Evolutionary conservation across 176 grass and related monocot species (phyloP), one percentile per base, ranked within the genome.

Genomic region (Thalia dealbata): DNA sequence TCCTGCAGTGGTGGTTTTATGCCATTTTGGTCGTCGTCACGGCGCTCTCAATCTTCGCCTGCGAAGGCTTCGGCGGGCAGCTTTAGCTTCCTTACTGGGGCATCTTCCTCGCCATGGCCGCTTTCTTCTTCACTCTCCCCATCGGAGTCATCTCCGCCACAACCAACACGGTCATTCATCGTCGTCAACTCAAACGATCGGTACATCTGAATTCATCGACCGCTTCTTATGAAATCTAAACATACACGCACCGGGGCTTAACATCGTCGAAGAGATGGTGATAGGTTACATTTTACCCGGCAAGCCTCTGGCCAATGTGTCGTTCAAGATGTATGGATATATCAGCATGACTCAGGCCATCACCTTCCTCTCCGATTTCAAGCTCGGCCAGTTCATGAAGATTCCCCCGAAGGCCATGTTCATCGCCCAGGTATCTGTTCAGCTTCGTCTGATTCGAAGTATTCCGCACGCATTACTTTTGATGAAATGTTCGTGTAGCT

Each of bases 341-440:
- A 89, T 96, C 26, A 92, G 93, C 87, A 96, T 92, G 93, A 41
- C 78, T 1, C 93, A 92, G 70, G 93, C 89, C 0, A 69, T 90
- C 46, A 82, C 76, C 50, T 96, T 96, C 80, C 76, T 96, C 35
- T 5, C 15, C 8, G 93, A 92, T 51, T 96, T 96, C 83, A 96
- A 96, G 73, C 73, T 96, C 26, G 89, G 93, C 0, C 89, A 92
- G 76, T 96, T 92, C 80, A 92, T 96, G 93, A 96, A 96, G 78
- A 92, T 96, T 54, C 93, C 93, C 30, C 89, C 93, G 0, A 74
- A 78, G 1, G 80, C 89, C 50, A 96, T 96, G 93, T 96, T 96
- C 65, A 11, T 78, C 6, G 84, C 79, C n/a, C 92, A 96, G 86
- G 90, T 87, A 50, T 45, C 15, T 6, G 73, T 72, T 21, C n/a